Percentiles rank a stretch among this genome's conserved stretches.
Evolutionary conservation across 192 early-diverging fungal genomes (phyloP).

Genomic region (Funneliformis mosseae): DNA sequence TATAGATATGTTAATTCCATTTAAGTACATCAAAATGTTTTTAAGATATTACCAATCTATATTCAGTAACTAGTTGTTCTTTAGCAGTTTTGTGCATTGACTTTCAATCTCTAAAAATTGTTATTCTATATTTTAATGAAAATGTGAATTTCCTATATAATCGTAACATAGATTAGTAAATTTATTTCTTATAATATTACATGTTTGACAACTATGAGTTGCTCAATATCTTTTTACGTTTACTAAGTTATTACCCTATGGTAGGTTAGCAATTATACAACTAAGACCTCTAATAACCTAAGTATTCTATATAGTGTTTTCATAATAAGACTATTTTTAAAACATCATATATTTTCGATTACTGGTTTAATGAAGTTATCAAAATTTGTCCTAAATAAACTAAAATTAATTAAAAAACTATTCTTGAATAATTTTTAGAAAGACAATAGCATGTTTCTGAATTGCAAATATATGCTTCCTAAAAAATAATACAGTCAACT

Average conservation of each 20-base stretch:
- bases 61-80: neutral
- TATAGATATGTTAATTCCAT: neutral
- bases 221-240: neutral
- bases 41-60: neutral
- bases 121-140: neutral
- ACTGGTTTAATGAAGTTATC: conserved; percentile 1
- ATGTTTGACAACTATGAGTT: neutral
- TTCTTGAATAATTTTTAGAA: neutral
- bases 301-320: neutral
- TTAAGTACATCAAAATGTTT: neutral
- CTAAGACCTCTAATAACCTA: neutral
- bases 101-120: neutral
- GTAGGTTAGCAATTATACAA: neutral
- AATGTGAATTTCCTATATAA: neutral
- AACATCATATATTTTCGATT: neutral
- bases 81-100: neutral
- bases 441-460: neutral
- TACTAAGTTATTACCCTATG: neutral
- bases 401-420: conserved; percentile 12
- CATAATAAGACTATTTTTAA: conserved; percentile 1
- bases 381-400: neutral
- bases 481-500: too few relatives aligned
- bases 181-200: conserved; percentile 7
- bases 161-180: neutral
- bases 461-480: neutral